phyloP scores from a whole-genome alignment of 2,329 filamentous ascomycete species.

The Colletotrichum lini region DNA sequence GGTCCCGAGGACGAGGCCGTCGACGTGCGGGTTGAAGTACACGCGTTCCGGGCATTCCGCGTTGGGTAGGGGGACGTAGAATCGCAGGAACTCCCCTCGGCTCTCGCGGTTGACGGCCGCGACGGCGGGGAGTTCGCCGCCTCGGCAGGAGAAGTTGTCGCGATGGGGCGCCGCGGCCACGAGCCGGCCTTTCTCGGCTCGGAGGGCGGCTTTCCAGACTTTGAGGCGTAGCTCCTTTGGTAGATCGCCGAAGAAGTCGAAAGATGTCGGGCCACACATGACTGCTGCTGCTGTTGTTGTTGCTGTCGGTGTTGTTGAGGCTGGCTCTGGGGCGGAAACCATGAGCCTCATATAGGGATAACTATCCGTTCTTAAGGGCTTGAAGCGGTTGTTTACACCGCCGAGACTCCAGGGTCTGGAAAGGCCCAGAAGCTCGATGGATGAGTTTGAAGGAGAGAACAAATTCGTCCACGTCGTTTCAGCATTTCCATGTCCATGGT shows the following conservation, averaged over 20 bases:
- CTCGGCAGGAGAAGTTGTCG: not conserved
- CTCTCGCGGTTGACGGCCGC: not conserved
- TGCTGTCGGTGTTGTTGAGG: not conserved
- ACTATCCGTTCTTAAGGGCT: too few relatives aligned
- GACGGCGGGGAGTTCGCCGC: not conserved
- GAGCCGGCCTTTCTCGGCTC: not conserved
- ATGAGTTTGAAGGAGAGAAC: too few relatives aligned
- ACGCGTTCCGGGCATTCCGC: too few relatives aligned
- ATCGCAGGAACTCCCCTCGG: not conserved
- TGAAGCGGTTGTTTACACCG: too few relatives aligned
- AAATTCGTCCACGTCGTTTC: too few relatives aligned
- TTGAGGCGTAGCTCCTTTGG: not conserved
- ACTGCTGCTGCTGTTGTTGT: not conserved
- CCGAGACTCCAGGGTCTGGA: too few relatives aligned
- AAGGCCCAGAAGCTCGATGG: too few relatives aligned
- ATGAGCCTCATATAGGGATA: not conserved
- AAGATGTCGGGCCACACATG: not conserved
- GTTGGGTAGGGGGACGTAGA: not conserved
- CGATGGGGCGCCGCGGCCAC: not conserved
- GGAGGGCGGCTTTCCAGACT: not conserved
- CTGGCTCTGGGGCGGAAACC: not conserved
- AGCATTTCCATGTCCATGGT: too few relatives aligned
- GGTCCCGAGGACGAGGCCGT: not conserved
- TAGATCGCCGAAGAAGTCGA: not conserved
- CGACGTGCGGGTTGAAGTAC: not conserved